Percentiles rank a stretch among this genome's conserved stretches.
Conservation (phyloP, 495 filamentous ascomycete genomes). For the Penicillium lividum region DNA sequence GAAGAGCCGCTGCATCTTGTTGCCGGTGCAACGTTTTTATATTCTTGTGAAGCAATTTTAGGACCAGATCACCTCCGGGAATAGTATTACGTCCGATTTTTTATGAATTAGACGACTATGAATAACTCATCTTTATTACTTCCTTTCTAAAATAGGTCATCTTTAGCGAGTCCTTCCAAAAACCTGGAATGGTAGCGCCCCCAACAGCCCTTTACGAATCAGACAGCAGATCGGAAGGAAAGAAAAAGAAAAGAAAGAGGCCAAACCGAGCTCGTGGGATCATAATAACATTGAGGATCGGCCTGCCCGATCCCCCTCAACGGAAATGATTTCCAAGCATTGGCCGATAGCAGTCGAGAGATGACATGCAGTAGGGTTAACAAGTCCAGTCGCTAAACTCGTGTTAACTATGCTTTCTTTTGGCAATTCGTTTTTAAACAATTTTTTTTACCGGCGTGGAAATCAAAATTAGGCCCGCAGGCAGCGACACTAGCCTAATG, state of each 20-base stretch:
- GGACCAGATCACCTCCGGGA: background rate
- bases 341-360: background rate
- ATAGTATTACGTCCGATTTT: background rate
- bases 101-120: background rate
- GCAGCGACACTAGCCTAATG: slow-evolving; percentile 2
- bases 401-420: slow-evolving; percentile 4
- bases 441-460: background rate
- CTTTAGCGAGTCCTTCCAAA: background rate
- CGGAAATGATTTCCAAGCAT: background rate
- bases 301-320: background rate
- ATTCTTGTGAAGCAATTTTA: background rate
- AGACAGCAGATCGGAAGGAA: background rate
- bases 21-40: slow-evolving; percentile 23
- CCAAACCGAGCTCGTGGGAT: slow-evolving; percentile 1
- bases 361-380: background rate
- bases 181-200: slow-evolving; percentile 3
- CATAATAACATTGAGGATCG: slow-evolving; percentile 10
- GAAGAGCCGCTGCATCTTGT: slow-evolving; percentile 21
- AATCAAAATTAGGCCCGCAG: background rate
- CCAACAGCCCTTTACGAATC: background rate
- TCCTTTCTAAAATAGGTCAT: background rate
- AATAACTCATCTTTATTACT: background rate
- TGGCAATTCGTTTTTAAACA: background rate
- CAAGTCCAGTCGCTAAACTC: slow-evolving; percentile 5
- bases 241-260: background rate